Conservation (phyloP, 2,329 filamentous ascomycete genomes). For the Neonectria ditissima region DNA sequence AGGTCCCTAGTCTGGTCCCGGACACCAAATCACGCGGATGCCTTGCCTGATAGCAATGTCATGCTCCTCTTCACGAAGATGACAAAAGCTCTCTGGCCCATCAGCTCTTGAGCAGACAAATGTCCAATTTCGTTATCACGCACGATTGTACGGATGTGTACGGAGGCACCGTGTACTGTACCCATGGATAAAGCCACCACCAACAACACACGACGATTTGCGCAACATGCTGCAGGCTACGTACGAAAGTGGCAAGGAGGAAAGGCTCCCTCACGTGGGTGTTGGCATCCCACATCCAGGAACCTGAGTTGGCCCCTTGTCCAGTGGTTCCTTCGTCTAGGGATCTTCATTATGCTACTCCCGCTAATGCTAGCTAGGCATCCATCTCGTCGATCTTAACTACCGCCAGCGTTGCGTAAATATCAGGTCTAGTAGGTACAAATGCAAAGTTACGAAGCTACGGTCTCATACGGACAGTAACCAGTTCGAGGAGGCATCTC, state of each 20-base stretch:
- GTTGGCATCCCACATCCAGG: constrained; percentile 14
- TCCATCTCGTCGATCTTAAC: constrained; percentile 20
- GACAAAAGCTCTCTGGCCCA: neutral
- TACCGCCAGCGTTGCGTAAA: neutral
- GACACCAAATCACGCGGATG: neutral
- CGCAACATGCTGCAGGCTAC: constrained; percentile 6
- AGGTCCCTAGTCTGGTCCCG: neutral
- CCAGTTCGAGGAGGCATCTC: neutral
- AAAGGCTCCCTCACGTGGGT: constrained; percentile 7
- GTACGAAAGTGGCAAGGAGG: constrained; percentile 1
- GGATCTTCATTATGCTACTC: constrained; percentile 18
- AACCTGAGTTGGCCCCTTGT: constrained; percentile 21
- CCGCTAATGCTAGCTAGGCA: constrained; percentile 13
- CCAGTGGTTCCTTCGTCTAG: constrained; percentile 7
- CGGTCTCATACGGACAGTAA: neutral
- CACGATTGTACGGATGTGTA: neutral
- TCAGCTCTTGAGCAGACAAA: neutral
- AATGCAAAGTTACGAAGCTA: neutral
- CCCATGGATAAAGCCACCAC: constrained; percentile 3
- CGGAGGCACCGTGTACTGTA: neutral
- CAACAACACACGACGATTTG: constrained; percentile 8
- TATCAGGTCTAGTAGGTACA: neutral
- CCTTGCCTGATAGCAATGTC: neutral
- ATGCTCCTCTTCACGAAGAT: neutral
- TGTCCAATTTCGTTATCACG: constrained; percentile 9